Conservation (phyloP, 345 rosid species). For the Sonneratia alba region DNA sequence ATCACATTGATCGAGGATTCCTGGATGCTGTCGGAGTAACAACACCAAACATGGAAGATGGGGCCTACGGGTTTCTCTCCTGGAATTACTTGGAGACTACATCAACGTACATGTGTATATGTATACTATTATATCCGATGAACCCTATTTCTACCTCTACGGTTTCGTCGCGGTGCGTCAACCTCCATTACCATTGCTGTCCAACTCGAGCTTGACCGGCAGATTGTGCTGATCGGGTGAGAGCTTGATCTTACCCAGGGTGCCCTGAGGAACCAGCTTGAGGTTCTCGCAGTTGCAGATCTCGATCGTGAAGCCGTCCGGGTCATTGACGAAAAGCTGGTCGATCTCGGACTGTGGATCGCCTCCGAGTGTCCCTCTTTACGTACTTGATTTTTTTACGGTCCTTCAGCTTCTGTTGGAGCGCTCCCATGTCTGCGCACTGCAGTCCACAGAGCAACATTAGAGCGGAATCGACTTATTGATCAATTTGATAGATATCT, state of each 20-base stretch:
- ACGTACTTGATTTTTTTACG: constrained; percentile 26
- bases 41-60: too few relatives aligned
- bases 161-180: neutral
- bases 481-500: too few relatives aligned
- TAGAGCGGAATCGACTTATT: neutral
- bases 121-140: too few relatives aligned
- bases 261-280: constrained; percentile 42
- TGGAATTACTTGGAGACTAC: too few relatives aligned
- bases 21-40: too few relatives aligned
- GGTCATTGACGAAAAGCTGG: constrained; percentile 58
- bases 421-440: constrained; percentile 46
- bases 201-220: constrained; percentile 14
- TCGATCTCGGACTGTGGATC: constrained; percentile 31
- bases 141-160: neutral
- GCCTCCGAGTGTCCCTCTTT: constrained; percentile 42
- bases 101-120: too few relatives aligned
- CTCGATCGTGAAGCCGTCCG: constrained; percentile 75
- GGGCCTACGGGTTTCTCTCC: too few relatives aligned
- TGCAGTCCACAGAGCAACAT: neutral
- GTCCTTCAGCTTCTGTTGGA: constrained; percentile 40
- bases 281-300: constrained; percentile 80
- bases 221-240: constrained; percentile 25
- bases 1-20: too few relatives aligned
- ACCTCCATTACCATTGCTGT: neutral
- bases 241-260: constrained; percentile 20